Base-by-base conservation (phyloP, 805 yeast species). In the Yarrowia bubula region DNA sequence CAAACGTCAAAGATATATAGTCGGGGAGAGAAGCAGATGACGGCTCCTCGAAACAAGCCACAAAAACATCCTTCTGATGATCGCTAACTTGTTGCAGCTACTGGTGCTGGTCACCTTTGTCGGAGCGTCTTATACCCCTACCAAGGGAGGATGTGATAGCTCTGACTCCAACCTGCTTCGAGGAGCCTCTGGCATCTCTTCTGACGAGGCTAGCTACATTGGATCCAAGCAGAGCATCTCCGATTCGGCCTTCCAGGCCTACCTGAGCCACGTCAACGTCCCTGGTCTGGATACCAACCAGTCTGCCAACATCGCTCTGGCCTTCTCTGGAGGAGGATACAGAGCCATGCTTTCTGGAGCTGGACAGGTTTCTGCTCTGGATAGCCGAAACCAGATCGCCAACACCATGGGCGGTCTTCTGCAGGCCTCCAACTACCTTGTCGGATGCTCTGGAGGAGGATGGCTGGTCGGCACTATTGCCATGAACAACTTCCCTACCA, bases 311-410 rank as follows among this genome's bases (percentile, higher is more conserved):
- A 67, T 75, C 38, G 81, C 78, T 8, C 66, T 77, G 5, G 86
- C 91, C 8, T 85, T 86, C 70, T 84, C 90, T 22, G 97, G 97
- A 53, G 98, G 98, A 70, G 98, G 98, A 7, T 92, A 89, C 74
- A 80, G 97, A 67, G 93, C 96, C 37, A 89, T 91, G 90, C 75
- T 90, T 46, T 75, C 80, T 66, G 96, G 96, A 1, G 96, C 95
- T 6, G 96, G 96, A 39, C 84, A 84, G 71, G 75, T 90, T n/a
- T 78, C 92, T 1, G 96, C 93, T 1, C 76, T 88, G 66, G 96
- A 90, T 73, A 84, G 83, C 70, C 77, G 95, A 69, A 51, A 51
- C 42, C 35, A 51, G 43, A 85, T 92, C 1, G 78, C 78, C 2
- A 74, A 73, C 32, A 87, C 89, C 6, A 73, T 90, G 43, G 92